Percentiles rank a stretch among this genome's conserved stretches.
Conservation (phyloP, 257 asterid genomes). For the Solanum paucissectum region DNA sequence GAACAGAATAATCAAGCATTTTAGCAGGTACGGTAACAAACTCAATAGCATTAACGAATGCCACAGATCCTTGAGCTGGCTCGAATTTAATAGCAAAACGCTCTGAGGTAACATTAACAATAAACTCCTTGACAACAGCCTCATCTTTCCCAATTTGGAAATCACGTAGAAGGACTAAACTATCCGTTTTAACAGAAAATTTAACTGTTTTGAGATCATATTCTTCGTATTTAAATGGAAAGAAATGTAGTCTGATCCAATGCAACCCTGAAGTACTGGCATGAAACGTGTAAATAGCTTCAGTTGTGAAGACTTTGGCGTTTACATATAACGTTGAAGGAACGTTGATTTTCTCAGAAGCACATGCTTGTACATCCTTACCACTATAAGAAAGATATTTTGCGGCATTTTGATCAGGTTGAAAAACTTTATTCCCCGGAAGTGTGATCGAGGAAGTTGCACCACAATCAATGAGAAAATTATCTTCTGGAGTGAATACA, state of each 20-base stretch:
- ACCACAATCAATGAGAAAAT: slow-evolving; percentile 24
- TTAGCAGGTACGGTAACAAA: slow-evolving; percentile 39
- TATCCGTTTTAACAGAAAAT: slow-evolving; percentile 25
- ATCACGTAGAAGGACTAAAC: slow-evolving; percentile 23
- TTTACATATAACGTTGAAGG: slow-evolving; percentile 1
- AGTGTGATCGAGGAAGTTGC: slow-evolving; percentile 7
- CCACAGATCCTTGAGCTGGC: slow-evolving; percentile 33
- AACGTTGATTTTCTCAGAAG: background rate
- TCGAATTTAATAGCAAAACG: slow-evolving; percentile 18
- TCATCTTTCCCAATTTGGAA: background rate
- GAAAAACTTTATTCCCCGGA: slow-evolving; percentile 11
- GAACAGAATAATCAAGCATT: slow-evolving; percentile 19
- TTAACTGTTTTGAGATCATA: slow-evolving; percentile 2
- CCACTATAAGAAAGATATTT: slow-evolving; percentile 10
- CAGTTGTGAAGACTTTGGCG: slow-evolving; percentile 8
- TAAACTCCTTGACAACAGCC: slow-evolving; percentile 27
- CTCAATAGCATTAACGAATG: slow-evolving; percentile 42
- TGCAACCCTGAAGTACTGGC: background rate
- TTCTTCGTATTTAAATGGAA: background rate
- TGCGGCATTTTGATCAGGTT: slow-evolving; percentile 12
- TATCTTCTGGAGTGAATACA: slow-evolving; percentile 20
- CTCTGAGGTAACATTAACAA: slow-evolving; percentile 33
- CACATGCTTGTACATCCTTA: slow-evolving; percentile 1
- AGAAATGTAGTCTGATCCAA: slow-evolving; percentile 6
- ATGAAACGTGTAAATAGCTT: slow-evolving; percentile 6